Evolutionary conservation across 495 filamentous ascomycete species (phyloP), one percentile per base, ranked within the genome.

Genomic region (Chaetomium cochliodes): DNA sequence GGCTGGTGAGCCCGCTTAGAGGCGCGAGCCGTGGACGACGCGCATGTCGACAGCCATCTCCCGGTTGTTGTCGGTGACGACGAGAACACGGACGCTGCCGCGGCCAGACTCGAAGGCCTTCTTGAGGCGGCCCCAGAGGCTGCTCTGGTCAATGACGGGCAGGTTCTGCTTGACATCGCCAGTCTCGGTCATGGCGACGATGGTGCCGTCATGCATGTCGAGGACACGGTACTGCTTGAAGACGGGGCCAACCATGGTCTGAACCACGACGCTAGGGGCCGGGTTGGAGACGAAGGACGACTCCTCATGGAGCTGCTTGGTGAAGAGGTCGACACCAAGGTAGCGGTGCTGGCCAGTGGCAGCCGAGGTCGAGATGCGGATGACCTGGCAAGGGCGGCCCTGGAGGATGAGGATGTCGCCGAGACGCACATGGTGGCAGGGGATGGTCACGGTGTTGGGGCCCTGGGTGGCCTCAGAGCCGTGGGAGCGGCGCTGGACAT

Each of bases 171-270:
- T 98, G 85, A 98, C 92, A 78, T 98, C 94, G 71, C 94, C 94
- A 26, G 78, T 80, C 78, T 84, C 79, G 70, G 81, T 80, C 78
- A 82, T 81, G 74, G 79, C 79, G 59, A 81, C 78, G 72, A 82
- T 74, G 77, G 81, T 80, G 72, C 90, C 89, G 65, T 96, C 92
- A 79, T 92, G 91, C 81, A 98, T 88, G 82, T 98, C 94, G 46
- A 98, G 90, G 75, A 98, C 93, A 77, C 94, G 92, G 88, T 98
- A 98, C 84, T 97, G 96, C 90, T 98, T 98, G 92, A 97, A 98
- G 84, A 98, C 90, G 50, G 94, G 94, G 72, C 94, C 94, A 63
- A 96, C 91, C 91, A 98, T 97, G 82, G 93, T 98, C 88, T 98
- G 94, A 74, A 98, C 93, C 51, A 98, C 88, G 62, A 98, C 94